Evolutionary conservation across 257 asterid genomes (phyloP), one percentile per base, ranked within the genome.

Genomic region (Jacaranda mimosifolia): DNA sequence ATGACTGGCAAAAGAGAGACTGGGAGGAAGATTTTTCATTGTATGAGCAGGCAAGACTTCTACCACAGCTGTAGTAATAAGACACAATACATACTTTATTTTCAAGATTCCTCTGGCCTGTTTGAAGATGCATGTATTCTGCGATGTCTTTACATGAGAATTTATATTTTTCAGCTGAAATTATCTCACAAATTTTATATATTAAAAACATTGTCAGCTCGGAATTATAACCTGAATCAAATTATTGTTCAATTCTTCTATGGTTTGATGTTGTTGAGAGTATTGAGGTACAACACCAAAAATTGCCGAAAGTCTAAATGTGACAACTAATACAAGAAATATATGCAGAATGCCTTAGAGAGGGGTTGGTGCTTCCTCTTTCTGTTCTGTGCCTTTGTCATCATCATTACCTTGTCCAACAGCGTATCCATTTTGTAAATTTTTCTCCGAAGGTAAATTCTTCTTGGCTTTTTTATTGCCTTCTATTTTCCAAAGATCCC

Each of bases 361-460:
- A 63, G 92, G 84, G 3, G 83, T 46, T 3, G 91, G 76, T 51
- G 87, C 86, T 83, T 86, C 90, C 70, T 86, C 89, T 81, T 87
- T 84, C 73, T 85, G 83, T 64, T 84, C 87, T 9, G 64, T 63
- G 82, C 83, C 84, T 74, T 21, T 70, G 17, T 73, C 85, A 51
- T 76, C 87, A 2, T 84, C 89, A 6, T 77, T 75, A 64, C 76
- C 86, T 69, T 80, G 82, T 11, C 55, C 81, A 66, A 52, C 63
- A 0, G 45, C 76, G 52, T 51, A 14, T 7, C 91, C 96, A 18
- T 90, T 88, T 71, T 70, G 92, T 43, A 77, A 42, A 42, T 18
- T 88, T 40, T 90, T 97, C 74, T 96, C 99, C 0, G 97, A 90
- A 19, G 97, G 99, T 55, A 89, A 67, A 73, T 86, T 89, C 77